Conservation (phyloP, 306 rosid species). For the Astragalus membranaceus region DNA sequence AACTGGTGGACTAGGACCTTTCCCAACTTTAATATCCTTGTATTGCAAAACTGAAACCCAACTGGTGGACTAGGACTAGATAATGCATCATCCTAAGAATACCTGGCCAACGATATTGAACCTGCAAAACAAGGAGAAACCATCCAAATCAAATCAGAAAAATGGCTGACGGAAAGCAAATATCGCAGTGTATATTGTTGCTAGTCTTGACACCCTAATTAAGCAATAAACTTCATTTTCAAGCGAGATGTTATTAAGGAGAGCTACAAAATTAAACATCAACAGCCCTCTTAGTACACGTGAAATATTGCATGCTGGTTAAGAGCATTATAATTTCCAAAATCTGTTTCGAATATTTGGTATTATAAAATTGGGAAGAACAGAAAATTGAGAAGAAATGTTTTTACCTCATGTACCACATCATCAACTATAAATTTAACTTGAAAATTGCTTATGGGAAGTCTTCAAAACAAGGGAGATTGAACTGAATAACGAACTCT, state of each 20-base stretch:
- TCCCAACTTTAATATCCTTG: conserved; percentile 83
- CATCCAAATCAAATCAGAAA: conserved; percentile 27
- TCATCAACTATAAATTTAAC: not conserved
- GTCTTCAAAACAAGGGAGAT: not conserved
- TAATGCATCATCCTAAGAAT: conserved; percentile 22
- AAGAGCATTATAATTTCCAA: not conserved
- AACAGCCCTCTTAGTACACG: not conserved
- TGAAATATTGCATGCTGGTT: not conserved
- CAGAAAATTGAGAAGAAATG: no score
- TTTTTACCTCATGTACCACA: not conserved
- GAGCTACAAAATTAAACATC: not conserved
- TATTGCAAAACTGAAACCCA: conserved; percentile 92
- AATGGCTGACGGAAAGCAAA: not conserved
- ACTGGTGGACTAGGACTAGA: no score
- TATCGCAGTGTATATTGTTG: not conserved
- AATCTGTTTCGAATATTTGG: not conserved
- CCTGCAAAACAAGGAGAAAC: conserved; percentile 52
- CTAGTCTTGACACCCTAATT: not conserved
- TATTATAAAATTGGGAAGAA: not conserved
- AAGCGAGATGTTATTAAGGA: not conserved
- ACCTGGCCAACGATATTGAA: conserved; percentile 99
- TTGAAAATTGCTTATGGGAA: not conserved
- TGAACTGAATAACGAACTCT: not conserved
- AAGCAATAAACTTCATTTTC: conserved; percentile 10
- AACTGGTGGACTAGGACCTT: conserved; percentile 84